A percentile compares a stretch with the other conserved stretches of the same genome.
These are phyloP conservation scores for Massarina eburnea DNA, from an alignment of 2,329 filamentous ascomycete species.

Conservation along the genomic window DNA sequence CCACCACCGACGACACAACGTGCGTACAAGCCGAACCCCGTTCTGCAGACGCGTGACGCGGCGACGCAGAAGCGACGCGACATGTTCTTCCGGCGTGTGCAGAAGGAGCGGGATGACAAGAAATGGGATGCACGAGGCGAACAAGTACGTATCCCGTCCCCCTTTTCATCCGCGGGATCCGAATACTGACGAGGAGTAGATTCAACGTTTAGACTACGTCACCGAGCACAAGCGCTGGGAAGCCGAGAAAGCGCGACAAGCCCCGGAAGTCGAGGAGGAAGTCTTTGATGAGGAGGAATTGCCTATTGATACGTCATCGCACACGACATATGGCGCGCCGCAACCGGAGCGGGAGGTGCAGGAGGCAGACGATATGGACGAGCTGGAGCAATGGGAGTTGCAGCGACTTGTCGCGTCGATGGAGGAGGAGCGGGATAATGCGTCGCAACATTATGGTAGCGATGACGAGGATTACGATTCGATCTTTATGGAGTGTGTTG, in stretches of 20 bases:
- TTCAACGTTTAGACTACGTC: conserved; percentile 52
- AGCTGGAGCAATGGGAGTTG: conserved; percentile 49
- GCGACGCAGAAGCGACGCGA: conserved; percentile 65
- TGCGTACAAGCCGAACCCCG: conserved; percentile 62
- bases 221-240: conserved; percentile 49
- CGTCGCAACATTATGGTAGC: conserved; percentile 46
- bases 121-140: conserved; percentile 50
- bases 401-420: conserved; percentile 49
- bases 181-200: conserved; percentile 30
- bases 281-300: conserved; percentile 26
- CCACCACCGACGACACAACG: conserved; percentile 21
- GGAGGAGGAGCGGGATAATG: conserved; percentile 31
- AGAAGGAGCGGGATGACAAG: conserved; percentile 48
- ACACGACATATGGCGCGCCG: conserved; percentile 2
- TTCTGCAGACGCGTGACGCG: conserved; percentile 62
- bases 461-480: conserved; percentile 64
- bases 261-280: conserved; percentile 33
- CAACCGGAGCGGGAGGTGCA: conserved; percentile 27
- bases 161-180: neutral
- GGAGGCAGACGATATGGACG: conserved; percentile 43
- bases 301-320: conserved; percentile 6
- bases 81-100: conserved; percentile 66
- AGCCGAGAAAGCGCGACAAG: conserved; percentile 45
- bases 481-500: conserved; percentile 64
- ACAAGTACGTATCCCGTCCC: conserved; percentile 39